Evolutionary conservation across 495 filamentous ascomycete species (phyloP), one percentile per base, ranked within the genome.

Genomic region (Aspergillus egyptiacus): DNA sequence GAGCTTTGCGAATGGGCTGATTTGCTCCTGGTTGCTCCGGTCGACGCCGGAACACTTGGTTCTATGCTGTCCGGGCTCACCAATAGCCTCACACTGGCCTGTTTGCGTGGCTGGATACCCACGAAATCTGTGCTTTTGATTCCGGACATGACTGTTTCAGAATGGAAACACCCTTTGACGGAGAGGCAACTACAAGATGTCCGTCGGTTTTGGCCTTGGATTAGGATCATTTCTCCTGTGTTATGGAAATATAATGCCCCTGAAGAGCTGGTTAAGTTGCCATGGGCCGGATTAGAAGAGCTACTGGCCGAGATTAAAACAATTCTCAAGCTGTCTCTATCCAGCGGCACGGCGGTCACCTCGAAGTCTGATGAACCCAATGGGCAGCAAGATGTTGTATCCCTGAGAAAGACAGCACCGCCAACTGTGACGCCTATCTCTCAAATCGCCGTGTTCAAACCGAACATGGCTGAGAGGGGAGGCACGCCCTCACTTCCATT

Each of bases 1-100:
- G 83, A 88, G 55, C 75, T 89, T 23, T 84, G 84, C 52, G 81
- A 86, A 56, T 95, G 89, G 89, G 87, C 88, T n/a, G 86, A 93
- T 65, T 69, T 95, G 61, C 72, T 93, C 14, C 74, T 93, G 18
- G 75, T 93, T 10, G 86, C 85, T 13, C 87, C 88, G n/a, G 82
- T 95, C 43, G 84, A 89, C 57, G 86, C 87, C 28, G 85, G 88
- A 63, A 80, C 79, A 33, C 66, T 95, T 46, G 86, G 85, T 13
- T 86, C 83, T 61, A 91, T 95, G 88, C 72, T 93, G 60, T 78
- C 82, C 25, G 89, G 88, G 24, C 75, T 88, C 31, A 81, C 85
- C 3, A 85, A 84, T 54, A 89, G 78, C 6, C 71, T 89, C 36
- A 73, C 89, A 3, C 69, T 91, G 30, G 80, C 87, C 31, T 78